Base-by-base conservation (phyloP, 352 stramenopile genomes). In the Phytophthora sansomeana region DNA sequence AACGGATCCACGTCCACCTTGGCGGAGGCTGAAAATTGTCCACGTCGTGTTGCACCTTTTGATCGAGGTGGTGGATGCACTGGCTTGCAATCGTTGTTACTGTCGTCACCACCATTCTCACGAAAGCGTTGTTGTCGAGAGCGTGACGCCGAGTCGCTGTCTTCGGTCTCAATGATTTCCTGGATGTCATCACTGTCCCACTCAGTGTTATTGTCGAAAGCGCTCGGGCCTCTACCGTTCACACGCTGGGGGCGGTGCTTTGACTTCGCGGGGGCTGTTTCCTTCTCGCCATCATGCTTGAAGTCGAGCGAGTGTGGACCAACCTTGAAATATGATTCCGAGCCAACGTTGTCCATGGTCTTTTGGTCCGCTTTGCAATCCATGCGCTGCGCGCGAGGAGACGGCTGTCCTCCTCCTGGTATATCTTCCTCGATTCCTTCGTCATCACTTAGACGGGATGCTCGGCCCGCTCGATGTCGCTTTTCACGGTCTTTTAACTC, bases 361-460 rank as follows among this genome's bases (percentile, higher is more conserved):
- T 77, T 78, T 19, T 63, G 33, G 1, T 80, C 51, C 0, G 56
- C 35, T 38, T 81, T 71, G 8, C 47, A 58, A 29, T 79, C 63
- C 29, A 30, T 53, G 5, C n/a, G n/a, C n/a, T n/a, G n/a, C n/a
- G n/a, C n/a, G n/a, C 11, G 1, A 46, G 29, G 21, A 30, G 43
- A 24, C 30, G 66, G n/a, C 14, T 44, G 32, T 39, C 80, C 65
- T 29, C 78, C 69, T 13, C 80, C 80, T 36, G 78, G 76, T 44
- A 95, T 91, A 24, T 92, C 85, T 57, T 95, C 87, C 52, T 95
- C 84, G 29, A 95, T 95, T 29, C 85, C 83, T 49, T 93, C 87
- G 32, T 90, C 82, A 6, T 72, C 67, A 36, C 66, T 63, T 24
- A 62, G n/a, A 1, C 65, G 58, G 48, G 35, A 43, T 33, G 42